Evolutionary conservation across 352 stramenopile genomes (phyloP).

Genomic region (Thalassiosira exigua): DNA sequence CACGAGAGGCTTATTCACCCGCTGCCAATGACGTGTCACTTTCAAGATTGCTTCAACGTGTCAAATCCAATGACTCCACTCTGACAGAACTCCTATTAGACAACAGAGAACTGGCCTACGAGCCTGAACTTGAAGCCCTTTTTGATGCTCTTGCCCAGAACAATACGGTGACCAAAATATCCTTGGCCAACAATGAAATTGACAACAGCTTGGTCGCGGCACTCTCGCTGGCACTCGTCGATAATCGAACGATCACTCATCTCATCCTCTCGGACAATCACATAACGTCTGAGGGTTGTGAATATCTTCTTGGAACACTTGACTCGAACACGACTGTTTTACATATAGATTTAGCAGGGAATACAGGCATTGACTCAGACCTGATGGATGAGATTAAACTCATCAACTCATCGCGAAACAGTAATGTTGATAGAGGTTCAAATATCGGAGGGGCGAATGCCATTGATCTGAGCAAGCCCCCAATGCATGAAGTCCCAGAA

Average conservation of each 20-base stretch:
- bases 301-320: constrained; percentile 47
- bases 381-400: constrained; percentile 41
- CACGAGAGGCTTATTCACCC: too few relatives aligned
- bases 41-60: background rate
- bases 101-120: constrained; percentile 6
- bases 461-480: too few relatives aligned
- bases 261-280: constrained; percentile 22
- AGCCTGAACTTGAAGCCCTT: constrained; percentile 11
- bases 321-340: constrained; percentile 41
- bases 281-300: constrained; percentile 28
- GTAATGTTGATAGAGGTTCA: too few relatives aligned
- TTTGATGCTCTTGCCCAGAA: constrained; percentile 27
- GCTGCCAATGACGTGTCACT: background rate
- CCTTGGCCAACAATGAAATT: constrained; percentile 7
- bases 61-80: constrained; percentile 27
- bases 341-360: constrained; percentile 36
- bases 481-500: too few relatives aligned
- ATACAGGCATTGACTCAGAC: constrained; percentile 32
- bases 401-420: too few relatives aligned
- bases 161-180: constrained; percentile 10
- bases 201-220: constrained; percentile 15
- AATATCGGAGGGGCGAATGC: constrained; percentile 4
- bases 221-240: constrained; percentile 27
- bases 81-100: constrained; percentile 10
- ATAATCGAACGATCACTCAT: constrained; percentile 25